These are phyloP conservation scores for Apophysomyces elegans DNA, from an alignment of 371 early-diverging fungal species.

Conservation along the genomic window DNA sequence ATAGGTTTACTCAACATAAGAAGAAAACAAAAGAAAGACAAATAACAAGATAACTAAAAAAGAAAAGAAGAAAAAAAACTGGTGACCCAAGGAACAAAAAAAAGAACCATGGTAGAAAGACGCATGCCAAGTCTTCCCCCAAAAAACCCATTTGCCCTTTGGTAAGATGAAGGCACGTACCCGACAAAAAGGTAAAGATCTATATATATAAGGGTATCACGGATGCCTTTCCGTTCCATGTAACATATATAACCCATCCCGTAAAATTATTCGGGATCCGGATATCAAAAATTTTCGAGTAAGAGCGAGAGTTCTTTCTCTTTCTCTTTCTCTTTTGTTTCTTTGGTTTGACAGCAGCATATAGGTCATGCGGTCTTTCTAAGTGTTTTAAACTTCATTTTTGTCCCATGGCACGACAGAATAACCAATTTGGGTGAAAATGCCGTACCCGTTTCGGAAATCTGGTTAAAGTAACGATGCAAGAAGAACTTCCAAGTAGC, in stretches of 20 bases:
- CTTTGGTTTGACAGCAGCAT: background rate
- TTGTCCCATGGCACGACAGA: conserved; percentile 10
- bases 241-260: background rate
- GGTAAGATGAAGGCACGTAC: no score
- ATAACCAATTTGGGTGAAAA: conserved; percentile 3
- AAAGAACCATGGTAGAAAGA: no score
- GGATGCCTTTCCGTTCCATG: background rate
- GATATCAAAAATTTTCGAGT: background rate
- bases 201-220: background rate
- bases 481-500: background rate
- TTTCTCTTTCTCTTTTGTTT: background rate
- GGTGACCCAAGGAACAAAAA: conserved; percentile 4
- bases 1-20: conserved; percentile 4
- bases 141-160: no score
- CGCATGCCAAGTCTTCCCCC: no score
- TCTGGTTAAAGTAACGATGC: conserved; percentile 1
- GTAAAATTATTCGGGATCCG: background rate
- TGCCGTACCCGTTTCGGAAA: conserved; percentile 1
- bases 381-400: conserved; percentile 1
- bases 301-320: background rate
- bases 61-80: conserved; percentile 9
- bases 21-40: background rate
- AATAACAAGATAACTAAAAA: background rate
- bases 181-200: no score
- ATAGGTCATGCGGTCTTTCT: background rate